Conservation (phyloP, 2,329 filamentous ascomycete genomes). For the Verticillium nubilum region DNA sequence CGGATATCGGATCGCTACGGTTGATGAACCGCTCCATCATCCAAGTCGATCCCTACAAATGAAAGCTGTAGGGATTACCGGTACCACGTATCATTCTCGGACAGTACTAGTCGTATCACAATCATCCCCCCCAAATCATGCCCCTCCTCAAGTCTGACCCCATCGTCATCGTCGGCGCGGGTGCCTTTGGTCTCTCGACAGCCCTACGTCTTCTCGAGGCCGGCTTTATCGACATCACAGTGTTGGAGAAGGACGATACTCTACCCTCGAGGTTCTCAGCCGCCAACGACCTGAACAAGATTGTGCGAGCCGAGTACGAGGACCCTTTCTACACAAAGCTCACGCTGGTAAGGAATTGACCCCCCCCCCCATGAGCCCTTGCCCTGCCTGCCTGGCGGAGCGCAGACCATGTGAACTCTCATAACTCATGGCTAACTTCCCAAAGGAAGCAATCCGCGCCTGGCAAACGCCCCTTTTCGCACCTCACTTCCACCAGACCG, state of each 20-base stretch:
- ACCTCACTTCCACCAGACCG: slow-evolving; percentile 40
- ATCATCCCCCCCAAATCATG: neutral
- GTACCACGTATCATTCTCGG: neutral
- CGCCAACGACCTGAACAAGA: slow-evolving; percentile 57
- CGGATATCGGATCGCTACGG: neutral
- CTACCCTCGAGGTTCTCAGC: slow-evolving; percentile 45
- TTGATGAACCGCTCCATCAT: neutral
- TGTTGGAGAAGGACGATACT: slow-evolving; percentile 34
- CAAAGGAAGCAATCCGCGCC: slow-evolving; percentile 41
- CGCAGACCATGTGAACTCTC: neutral
- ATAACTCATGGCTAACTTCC: neutral
- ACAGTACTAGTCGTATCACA: neutral
- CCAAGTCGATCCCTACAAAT: neutral
- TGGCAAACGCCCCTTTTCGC: slow-evolving; percentile 48
- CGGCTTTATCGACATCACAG: slow-evolving; percentile 39
- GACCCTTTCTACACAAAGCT: slow-evolving; percentile 51
- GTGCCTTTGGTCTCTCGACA: slow-evolving; percentile 45
- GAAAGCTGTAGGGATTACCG: neutral
- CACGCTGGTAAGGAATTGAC: slow-evolving; percentile 35
- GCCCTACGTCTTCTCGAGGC: slow-evolving; percentile 37
- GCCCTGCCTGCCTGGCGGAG: no score
- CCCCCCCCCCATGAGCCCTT: neutral
- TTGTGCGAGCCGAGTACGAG: slow-evolving; percentile 53
- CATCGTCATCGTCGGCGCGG: slow-evolving; percentile 38
- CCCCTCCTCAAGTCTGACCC: neutral